Conservation (phyloP, 805 yeast species). For the Starmera quercuum region DNA sequence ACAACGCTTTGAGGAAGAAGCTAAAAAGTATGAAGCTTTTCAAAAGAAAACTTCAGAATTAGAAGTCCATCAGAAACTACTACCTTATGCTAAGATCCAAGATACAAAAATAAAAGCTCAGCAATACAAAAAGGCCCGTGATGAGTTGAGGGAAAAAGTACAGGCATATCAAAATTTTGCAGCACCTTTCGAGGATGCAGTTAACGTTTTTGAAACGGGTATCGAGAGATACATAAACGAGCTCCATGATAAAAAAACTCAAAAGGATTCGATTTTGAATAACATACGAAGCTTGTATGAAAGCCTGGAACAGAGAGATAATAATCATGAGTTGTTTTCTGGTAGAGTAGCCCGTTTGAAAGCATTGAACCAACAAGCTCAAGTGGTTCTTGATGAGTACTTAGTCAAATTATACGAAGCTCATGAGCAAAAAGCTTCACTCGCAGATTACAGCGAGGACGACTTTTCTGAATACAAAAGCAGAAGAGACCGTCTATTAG, state of each 20-base stretch:
- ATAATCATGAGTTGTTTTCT: constrained; percentile 6
- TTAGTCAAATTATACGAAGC: constrained; percentile 11
- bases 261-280: constrained; percentile 24
- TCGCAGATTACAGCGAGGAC: neutral
- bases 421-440: constrained; percentile 9
- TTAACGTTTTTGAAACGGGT: constrained; percentile 14
- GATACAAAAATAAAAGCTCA: constrained; percentile 21
- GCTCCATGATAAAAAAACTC: constrained; percentile 20
- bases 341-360: constrained; percentile 9
- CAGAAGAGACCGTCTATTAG: neutral
- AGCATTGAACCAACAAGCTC: constrained; percentile 8
- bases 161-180: constrained; percentile 16
- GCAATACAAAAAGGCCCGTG: constrained; percentile 18
- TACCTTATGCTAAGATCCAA: constrained; percentile 41
- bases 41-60: constrained; percentile 39
- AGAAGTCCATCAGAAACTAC: constrained; percentile 35
- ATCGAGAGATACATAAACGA: constrained; percentile 22
- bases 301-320: constrained; percentile 21
- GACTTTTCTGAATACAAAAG: neutral
- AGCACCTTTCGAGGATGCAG: constrained; percentile 16
- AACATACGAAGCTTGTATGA: constrained; percentile 29
- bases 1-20: constrained; percentile 37
- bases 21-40: constrained; percentile 37
- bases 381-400: constrained; percentile 9
- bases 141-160: constrained; percentile 19